A percentile compares a stretch with the other conserved stretches of the same genome.
Conservation (phyloP, 257 asterid genomes). For the Schizonepeta tenuifolia region DNA sequence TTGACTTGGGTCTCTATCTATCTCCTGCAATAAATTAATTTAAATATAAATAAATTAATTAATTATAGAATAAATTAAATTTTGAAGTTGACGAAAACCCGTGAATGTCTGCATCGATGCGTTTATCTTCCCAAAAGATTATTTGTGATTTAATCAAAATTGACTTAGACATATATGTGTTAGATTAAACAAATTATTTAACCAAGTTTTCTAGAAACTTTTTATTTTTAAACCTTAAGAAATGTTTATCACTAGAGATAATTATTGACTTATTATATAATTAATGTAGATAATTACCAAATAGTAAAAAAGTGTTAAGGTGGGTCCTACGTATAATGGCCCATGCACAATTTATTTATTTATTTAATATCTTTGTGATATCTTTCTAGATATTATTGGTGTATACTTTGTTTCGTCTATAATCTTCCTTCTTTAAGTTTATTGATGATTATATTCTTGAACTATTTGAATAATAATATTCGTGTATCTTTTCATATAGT, state of each 20-base stretch:
- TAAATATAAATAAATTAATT: not conserved
- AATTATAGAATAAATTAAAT: not conserved
- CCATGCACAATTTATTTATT: not conserved
- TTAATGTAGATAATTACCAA: not conserved
- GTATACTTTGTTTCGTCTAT: not conserved
- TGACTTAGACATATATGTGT: conserved; percentile 6
- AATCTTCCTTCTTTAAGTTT: not conserved
- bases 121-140: conserved; percentile 20
- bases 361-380: not conserved
- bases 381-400: not conserved
- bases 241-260: not conserved
- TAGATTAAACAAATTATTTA: conserved; percentile 8
- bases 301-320: not conserved
- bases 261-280: not conserved
- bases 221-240: not conserved
- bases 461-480: no score
- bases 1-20: conserved; percentile 46
- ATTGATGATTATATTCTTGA: not conserved
- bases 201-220: conserved; percentile 24
- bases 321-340: not conserved
- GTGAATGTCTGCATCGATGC: conserved; percentile 32
- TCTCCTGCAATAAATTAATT: not conserved
- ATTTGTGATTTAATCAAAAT: conserved; percentile 24
- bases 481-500: no score
- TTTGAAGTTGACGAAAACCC: conserved; percentile 30